Base-by-base conservation (phyloP, 306 rosid species). In the Cyamopsis tetragonoloba region DNA sequence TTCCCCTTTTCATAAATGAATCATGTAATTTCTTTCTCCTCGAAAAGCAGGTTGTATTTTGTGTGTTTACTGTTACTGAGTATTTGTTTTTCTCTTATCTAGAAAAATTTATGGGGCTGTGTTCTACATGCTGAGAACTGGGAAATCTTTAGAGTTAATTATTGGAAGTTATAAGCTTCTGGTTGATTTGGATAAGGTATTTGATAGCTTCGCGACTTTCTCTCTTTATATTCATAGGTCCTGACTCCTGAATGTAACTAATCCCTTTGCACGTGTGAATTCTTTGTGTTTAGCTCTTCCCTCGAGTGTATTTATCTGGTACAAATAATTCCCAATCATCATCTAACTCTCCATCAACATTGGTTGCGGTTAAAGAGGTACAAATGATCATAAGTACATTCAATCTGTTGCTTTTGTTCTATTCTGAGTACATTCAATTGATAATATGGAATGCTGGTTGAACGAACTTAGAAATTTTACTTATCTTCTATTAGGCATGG, bases 351-450 rank as follows among this genome's bases (percentile, higher is more conserved):
- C 30, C 77, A 3, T 80, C 77, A 0, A 75, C 77, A 13, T 51
- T 89, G 77, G 76, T 79, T 15, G 83, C 83, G 56, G 84, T 37
- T 77, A 70, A 92, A 61, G 84, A 89, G 98, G 98, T 89, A 85
- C 15, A 17, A 38, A 35, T 54, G 7, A 58, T 23, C 31, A 55
- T 49, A 42, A 60, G 44, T 74, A n/a, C 47, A 30, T 72, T 20
- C 39, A 65, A 19, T 44, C 12, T 70, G 34, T 28, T 42, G 13
- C 6, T 53, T 43, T 57, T 46, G 18, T 50, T 53, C 57, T 55
- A 37, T 35, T 53, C 19, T 48, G 5, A 48, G 34, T 59, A 42
- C 37, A 68, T 31, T 20, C 30, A 17, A 19, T 60, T 43, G 24
- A 30, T 48, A 23, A 44, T 54, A 64, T 12, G 38, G 65, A 44